Base-by-base conservation (phyloP, 495 filamentous ascomycete genomes). In the Rhypophila decipiens region DNA sequence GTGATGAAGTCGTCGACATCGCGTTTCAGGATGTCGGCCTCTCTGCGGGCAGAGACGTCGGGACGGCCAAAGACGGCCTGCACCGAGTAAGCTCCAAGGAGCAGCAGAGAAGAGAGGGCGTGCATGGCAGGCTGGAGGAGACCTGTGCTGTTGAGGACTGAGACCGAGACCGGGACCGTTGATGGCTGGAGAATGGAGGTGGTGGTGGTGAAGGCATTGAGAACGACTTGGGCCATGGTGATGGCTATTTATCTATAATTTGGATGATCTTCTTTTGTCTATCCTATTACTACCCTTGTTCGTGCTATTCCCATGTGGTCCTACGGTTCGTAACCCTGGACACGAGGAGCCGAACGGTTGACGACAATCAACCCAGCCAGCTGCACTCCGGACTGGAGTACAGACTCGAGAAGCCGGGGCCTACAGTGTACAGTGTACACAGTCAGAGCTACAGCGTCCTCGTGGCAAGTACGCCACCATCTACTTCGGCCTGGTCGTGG, bases 1-100 rank as follows among this genome's bases (percentile, higher is more conserved):
- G 70, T 46, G 51, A 87, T 75, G 66, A 78, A 87, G 11, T 61
- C 61, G 46, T 76, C 71, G 22, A 79, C 73, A 19, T 64, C 57
- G 27, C 74, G 64, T 59, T 67, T 74, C 39, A 66, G 42, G 38
- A 76, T 49, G 10, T 53, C 57, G 31, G 63, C 59, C 18, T 74
- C 67, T 21, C 71, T 66, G 44, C 59, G 58, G 31, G 52, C 47
- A 5, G 53, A 38, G 20, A 49, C 51, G 15, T 68, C 60, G 9
- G 71, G 72, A 12, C 64, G 63, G 21, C 65, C 66, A 11, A 78
- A 48, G 47, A 69, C 65, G 10, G 67, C 55, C 55, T 76, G 74
- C 20, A 76, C 59, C 56, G 71, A 70, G 54, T 59, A 60, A 38
- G 65, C 63, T 59, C 73, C 71, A 23, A 72, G 52, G 40, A 77